Evolutionary conservation across 2,329 filamentous ascomycete species (phyloP).

Genomic region (Epichloe gansuensis): DNA sequence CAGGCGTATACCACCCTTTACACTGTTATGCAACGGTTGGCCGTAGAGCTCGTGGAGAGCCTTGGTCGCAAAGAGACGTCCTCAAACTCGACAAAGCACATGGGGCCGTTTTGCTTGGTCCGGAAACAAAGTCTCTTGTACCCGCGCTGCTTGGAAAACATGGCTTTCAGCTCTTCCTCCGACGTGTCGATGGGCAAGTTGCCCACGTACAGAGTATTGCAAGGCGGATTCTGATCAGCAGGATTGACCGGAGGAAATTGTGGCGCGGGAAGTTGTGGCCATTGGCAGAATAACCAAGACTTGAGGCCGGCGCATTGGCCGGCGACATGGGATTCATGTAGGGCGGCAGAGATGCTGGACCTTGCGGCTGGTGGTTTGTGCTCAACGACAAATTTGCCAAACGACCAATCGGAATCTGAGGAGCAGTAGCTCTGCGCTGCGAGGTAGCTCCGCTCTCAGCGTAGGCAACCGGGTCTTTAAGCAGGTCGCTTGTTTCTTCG

Average conservation of each 20-base stretch:
- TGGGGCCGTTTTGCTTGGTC: conserved; percentile 88
- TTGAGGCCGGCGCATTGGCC: conserved; percentile 25
- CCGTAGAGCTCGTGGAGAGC: conserved; percentile 85
- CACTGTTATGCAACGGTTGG: conserved; percentile 73
- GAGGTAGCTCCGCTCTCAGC: conserved; percentile 43
- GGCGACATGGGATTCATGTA: conserved; percentile 45
- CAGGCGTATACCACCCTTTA: conserved; percentile 87
- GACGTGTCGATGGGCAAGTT: conserved; percentile 87
- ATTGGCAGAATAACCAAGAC: conserved; percentile 20
- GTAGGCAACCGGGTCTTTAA: conserved; percentile 60
- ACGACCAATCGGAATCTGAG: conserved; percentile 56
- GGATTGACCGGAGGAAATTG: conserved; percentile 82
- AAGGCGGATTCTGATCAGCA: conserved; percentile 91
- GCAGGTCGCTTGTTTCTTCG: conserved; percentile 59
- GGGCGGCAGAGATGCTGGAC: conserved; percentile 40
- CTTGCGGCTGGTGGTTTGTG: conserved; percentile 39
- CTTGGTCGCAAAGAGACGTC: conserved; percentile 83
- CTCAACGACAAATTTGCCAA: conserved; percentile 62
- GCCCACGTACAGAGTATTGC: conserved; percentile 97
- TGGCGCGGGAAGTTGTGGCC: conserved; percentile 47
- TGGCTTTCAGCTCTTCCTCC: conserved; percentile 86
- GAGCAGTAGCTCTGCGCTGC: conserved; percentile 57
- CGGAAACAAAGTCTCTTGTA: conserved; percentile 94
- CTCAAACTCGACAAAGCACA: conserved; percentile 99
- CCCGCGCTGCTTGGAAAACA: conserved; percentile 86